Conservation (phyloP, 1,139 yeast species). For the Saccharomycopsis crataegensis region DNA sequence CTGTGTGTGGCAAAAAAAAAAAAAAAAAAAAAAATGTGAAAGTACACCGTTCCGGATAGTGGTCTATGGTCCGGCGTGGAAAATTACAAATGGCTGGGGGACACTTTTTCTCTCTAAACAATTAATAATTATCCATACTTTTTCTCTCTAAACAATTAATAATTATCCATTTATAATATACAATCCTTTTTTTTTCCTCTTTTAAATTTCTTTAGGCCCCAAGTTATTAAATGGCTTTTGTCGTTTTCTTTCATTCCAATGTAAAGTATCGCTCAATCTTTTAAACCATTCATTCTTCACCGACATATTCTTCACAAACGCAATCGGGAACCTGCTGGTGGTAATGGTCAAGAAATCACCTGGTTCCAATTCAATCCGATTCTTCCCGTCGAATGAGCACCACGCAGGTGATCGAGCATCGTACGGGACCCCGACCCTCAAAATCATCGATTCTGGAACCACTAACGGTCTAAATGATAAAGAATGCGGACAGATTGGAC, state of each 20-base stretch:
- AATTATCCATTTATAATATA: not conserved
- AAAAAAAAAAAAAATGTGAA: too few relatives aligned
- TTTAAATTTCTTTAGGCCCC: not conserved
- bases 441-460: slow-evolving; percentile 61
- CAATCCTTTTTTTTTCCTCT: not conserved
- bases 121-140: too few relatives aligned
- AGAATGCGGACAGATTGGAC: slow-evolving; percentile 85
- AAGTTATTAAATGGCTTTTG: slow-evolving; percentile 29
- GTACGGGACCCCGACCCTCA: slow-evolving; percentile 63
- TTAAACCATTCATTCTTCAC: slow-evolving; percentile 42
- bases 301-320: slow-evolving; percentile 48
- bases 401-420: slow-evolving; percentile 65
- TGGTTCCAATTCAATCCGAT: slow-evolving; percentile 53
- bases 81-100: too few relatives aligned
- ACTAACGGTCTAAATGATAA: slow-evolving; percentile 76
- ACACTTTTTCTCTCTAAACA: too few relatives aligned
- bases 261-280: slow-evolving; percentile 39
- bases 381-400: slow-evolving; percentile 79
- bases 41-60: too few relatives aligned
- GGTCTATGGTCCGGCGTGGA: too few relatives aligned
- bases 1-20: too few relatives aligned
- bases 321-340: slow-evolving; percentile 69
- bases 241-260: slow-evolving; percentile 48
- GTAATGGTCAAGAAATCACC: slow-evolving; percentile 69
- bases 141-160: too few relatives aligned